A percentile compares a stretch with the other conserved stretches of the same genome.
phyloP scores from a whole-genome alignment of 2,329 filamentous ascomycete genomes.

The Diaporthe caulivora region DNA sequence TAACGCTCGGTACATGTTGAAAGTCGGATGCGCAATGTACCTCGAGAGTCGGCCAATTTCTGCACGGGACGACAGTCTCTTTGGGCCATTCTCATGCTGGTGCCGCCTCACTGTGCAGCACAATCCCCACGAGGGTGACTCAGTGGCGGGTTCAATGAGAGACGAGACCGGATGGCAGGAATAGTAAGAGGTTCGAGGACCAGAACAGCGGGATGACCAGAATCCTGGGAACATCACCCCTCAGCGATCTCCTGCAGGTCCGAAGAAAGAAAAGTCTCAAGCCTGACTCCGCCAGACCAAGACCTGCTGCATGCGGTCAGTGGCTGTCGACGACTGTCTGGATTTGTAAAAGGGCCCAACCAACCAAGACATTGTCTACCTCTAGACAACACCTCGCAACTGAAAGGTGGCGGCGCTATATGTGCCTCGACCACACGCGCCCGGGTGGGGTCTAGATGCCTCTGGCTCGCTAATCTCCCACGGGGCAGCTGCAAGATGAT shows the following conservation, averaged over 20 bases:
- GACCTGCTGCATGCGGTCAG: background rate
- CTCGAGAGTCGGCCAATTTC: background rate
- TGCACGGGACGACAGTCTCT: background rate
- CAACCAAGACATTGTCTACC: conserved; percentile 1
- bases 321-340: conserved; percentile 7
- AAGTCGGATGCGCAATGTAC: too few relatives aligned
- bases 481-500: conserved; percentile 28
- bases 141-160: background rate
- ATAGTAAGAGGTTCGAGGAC: background rate
- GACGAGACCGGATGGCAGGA: background rate
- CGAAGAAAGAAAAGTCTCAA: background rate
- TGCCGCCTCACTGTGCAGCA: too few relatives aligned
- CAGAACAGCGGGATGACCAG: background rate
- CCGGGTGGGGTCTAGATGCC: background rate
- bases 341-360: background rate
- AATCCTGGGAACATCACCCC: background rate
- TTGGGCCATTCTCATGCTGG: background rate
- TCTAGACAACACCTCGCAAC: conserved; percentile 4
- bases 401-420: conserved; percentile 5
- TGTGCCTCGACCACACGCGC: background rate
- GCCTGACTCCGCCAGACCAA: background rate
- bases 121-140: too few relatives aligned
- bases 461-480: conserved; percentile 29
- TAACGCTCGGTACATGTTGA: background rate
- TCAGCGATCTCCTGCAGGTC: conserved; percentile 13